These are phyloP conservation scores for Xylaria arbuscula DNA, from an alignment of 2,329 filamentous ascomycete genomes.

Conservation along the genomic window DNA sequence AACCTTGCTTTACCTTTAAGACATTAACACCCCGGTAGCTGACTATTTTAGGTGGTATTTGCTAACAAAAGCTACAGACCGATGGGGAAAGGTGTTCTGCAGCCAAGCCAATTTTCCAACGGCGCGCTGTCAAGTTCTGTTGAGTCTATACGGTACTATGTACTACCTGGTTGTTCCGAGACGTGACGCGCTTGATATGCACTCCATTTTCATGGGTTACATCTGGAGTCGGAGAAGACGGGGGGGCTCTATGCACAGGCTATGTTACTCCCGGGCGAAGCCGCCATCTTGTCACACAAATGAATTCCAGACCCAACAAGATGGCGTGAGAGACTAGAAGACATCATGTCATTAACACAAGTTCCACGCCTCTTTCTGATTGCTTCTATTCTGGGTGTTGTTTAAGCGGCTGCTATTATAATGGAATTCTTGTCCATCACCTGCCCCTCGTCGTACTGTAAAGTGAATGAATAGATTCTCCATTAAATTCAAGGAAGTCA, in stretches of 20 bases:
- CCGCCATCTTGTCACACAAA: constrained; percentile 1
- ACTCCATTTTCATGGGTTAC: not conserved
- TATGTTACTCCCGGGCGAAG: constrained; percentile 5
- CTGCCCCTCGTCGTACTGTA: not conserved
- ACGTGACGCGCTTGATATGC: not conserved
- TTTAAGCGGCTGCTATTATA: not conserved
- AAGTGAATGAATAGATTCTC: not conserved
- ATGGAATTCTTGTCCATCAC: not conserved
- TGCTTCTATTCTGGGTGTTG: not conserved
- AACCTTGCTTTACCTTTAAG: no score
- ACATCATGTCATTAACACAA: not conserved
- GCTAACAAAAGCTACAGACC: no score
- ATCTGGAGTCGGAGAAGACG: not conserved
- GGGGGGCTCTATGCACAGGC: not conserved
- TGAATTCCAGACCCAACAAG: not conserved
- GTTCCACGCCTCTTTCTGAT: not conserved
- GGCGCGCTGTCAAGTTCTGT: no score
- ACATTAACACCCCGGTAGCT: no score
- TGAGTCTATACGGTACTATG: no score
- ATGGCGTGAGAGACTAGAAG: not conserved
- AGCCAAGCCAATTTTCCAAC: no score
- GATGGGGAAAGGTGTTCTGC: no score
- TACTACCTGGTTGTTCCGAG: not conserved
- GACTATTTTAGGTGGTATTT: no score
- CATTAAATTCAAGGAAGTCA: not conserved